Conservation (phyloP, 1,284 basidiomycete genomes). For the Ganoderma sinense region DNA sequence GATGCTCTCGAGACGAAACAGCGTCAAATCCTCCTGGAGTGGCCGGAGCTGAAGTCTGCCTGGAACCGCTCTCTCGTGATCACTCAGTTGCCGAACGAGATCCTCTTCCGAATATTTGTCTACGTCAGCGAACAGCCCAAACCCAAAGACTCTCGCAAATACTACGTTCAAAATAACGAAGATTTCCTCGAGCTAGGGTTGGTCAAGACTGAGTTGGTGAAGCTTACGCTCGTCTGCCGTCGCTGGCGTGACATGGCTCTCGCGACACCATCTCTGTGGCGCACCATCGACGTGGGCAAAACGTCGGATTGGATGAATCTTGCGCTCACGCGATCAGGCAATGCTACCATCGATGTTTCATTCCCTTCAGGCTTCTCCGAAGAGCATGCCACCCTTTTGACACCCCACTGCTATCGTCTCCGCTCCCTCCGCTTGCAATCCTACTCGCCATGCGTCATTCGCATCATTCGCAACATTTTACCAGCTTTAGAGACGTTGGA, state of each 20-base stretch:
- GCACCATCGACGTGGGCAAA: neutral
- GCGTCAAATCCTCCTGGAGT: neutral
- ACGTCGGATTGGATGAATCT: neutral
- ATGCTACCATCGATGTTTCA: neutral
- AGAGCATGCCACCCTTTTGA: neutral
- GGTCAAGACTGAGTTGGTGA: neutral
- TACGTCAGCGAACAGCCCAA: neutral
- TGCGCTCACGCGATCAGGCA: neutral
- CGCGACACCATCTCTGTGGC: neutral
- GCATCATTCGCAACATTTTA: neutral
- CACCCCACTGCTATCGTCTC: neutral
- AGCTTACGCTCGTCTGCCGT: conserved; percentile 1
- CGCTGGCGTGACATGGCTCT: neutral
- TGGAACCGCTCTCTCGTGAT: neutral
- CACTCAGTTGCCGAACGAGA: neutral
- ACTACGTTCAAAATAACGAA: neutral
- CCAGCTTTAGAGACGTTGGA: neutral
- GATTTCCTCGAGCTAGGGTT: neutral
- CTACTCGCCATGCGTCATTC: neutral
- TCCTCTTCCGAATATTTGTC: neutral
- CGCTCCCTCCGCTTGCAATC: neutral
- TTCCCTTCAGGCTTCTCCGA: neutral
- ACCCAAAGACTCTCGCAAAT: neutral
- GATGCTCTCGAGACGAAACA: neutral
- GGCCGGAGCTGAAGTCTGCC: neutral